A percentile compares a stretch with the other conserved stretches of the same genome.
phyloP scores from a whole-genome alignment of 441 rosid genomes.

The Adansonia rubrostipa region DNA sequence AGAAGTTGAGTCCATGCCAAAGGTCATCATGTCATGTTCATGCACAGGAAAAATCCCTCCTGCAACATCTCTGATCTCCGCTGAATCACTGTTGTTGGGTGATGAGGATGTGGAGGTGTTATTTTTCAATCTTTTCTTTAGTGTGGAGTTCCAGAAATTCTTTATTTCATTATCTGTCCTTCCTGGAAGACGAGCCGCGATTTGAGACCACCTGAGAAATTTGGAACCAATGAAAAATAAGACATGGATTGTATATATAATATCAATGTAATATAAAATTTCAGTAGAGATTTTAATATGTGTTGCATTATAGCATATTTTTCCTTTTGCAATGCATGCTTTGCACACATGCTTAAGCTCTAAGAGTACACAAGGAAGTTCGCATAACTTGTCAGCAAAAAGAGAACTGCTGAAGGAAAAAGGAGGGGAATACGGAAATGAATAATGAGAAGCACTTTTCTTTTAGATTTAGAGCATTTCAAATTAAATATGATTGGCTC shows the following conservation, averaged over 20 bases:
- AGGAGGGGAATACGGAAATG: no score
- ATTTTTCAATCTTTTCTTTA: slow-evolving; percentile 59
- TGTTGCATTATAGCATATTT: neutral
- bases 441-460: neutral
- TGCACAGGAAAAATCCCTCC: slow-evolving; percentile 39
- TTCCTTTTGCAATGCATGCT: no score
- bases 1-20: slow-evolving; percentile 58
- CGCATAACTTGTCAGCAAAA: no score
- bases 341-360: no score
- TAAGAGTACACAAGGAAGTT: no score
- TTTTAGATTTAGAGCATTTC: neutral
- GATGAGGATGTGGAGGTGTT: slow-evolving; percentile 46
- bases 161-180: slow-evolving; percentile 75
- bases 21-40: slow-evolving; percentile 43
- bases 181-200: slow-evolving; percentile 72
- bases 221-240: neutral
- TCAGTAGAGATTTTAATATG: neutral
- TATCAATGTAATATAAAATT: neutral
- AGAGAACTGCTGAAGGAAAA: no score
- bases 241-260: neutral
- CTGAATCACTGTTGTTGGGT: slow-evolving; percentile 48
- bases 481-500: neutral
- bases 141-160: slow-evolving; percentile 69
- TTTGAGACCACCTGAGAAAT: slow-evolving; percentile 67
- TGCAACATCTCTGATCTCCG: slow-evolving; percentile 37